Percentiles rank a stretch among this genome's conserved stretches.
Evolutionary conservation across 2,329 filamentous ascomycete species (phyloP).

Genomic region (Ophiostoma australiae): DNA sequence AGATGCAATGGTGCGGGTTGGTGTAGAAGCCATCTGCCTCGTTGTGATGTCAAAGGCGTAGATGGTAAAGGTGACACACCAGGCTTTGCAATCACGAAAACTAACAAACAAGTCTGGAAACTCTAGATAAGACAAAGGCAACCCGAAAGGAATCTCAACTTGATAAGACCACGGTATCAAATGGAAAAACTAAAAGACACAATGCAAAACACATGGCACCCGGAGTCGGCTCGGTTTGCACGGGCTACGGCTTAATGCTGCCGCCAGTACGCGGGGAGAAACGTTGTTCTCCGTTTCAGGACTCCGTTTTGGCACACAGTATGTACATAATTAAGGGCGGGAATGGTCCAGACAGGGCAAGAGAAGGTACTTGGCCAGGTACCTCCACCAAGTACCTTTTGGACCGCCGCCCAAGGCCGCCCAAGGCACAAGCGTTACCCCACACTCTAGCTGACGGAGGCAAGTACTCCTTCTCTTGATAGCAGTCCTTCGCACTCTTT

Average conservation of each 20-base stretch:
- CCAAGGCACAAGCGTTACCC: background rate
- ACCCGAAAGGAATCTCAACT: background rate
- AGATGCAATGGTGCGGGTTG: background rate
- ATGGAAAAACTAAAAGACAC: background rate
- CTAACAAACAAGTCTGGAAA: background rate
- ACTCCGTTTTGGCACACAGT: constrained; percentile 1
- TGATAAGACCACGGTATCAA: background rate
- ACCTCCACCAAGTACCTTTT: constrained; percentile 6
- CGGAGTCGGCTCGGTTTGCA: background rate
- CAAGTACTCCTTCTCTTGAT: background rate
- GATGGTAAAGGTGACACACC: background rate
- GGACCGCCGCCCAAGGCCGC: background rate
- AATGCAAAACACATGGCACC: background rate
- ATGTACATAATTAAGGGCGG: background rate
- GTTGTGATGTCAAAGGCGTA: background rate
- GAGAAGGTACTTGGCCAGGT: background rate
- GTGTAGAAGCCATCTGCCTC: background rate
- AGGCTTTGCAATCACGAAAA: background rate
- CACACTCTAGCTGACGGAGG: background rate
- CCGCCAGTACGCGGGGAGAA: background rate
- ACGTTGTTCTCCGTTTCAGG: constrained; percentile 2
- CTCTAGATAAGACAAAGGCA: background rate
- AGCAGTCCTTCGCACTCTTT: background rate
- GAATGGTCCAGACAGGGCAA: background rate
- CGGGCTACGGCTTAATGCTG: constrained; percentile 9